A percentile compares a stretch with the other conserved stretches of the same genome.
phyloP scores from a whole-genome alignment of 1,284 basidiomycete genomes.

The Boletus semigastroideus region DNA sequence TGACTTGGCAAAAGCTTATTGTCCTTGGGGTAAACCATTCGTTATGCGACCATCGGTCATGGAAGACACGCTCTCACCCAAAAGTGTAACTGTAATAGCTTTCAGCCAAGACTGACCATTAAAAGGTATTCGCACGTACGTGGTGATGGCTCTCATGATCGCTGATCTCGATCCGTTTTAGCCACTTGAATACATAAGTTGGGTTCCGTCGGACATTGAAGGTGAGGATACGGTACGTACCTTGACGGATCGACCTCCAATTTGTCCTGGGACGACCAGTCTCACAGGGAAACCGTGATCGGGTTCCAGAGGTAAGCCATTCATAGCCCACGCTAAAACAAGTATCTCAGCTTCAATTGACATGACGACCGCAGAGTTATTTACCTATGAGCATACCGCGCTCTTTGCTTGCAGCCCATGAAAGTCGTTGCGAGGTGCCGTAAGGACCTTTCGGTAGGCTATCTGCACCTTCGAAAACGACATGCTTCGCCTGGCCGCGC shows the following conservation, averaged over 20 bases:
- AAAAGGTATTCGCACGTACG: slow-evolving; percentile 30
- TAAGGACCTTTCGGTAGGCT: slow-evolving; percentile 65
- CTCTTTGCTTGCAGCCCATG: slow-evolving; percentile 47
- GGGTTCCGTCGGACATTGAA: background rate
- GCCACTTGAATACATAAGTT: slow-evolving; percentile 46
- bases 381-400: slow-evolving; percentile 56
- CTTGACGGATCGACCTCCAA: slow-evolving; percentile 57
- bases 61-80: slow-evolving; percentile 22
- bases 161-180: slow-evolving; percentile 57
- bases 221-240: slow-evolving; percentile 18
- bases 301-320: slow-evolving; percentile 55
- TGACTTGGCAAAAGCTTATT: slow-evolving; percentile 65
- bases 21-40: slow-evolving; percentile 37
- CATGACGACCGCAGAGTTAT: background rate
- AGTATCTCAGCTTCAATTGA: background rate
- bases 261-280: slow-evolving; percentile 63
- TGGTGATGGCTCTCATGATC: slow-evolving; percentile 55
- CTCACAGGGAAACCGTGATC: slow-evolving; percentile 70
- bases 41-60: background rate
- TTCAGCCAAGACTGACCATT: background rate
- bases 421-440: slow-evolving; percentile 56
- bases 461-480: slow-evolving; percentile 67
- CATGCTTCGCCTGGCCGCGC: slow-evolving; percentile 44
- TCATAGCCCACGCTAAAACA: slow-evolving; percentile 56
- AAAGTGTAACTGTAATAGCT: slow-evolving; percentile 30